Evolutionary conservation across 2,329 filamentous ascomycete species (phyloP).

Genomic region (Fusarium tupiense): DNA sequence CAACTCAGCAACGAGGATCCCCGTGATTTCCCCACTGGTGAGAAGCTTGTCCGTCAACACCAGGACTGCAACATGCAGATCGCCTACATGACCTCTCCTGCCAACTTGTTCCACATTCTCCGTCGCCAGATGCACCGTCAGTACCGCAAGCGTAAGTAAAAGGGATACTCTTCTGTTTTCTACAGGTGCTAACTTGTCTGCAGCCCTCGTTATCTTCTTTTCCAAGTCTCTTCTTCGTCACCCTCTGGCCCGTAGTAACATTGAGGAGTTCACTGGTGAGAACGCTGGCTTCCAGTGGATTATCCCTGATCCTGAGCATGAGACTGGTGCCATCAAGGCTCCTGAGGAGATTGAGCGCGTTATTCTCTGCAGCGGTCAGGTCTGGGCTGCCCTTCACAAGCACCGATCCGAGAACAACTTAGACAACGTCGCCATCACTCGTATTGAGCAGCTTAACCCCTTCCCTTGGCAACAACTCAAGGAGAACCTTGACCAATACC

Average conservation of each 20-base stretch:
- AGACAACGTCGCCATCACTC: constrained; percentile 91
- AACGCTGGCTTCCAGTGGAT: constrained; percentile 94
- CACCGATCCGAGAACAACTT: constrained; percentile 87
- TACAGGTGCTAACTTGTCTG: constrained; percentile 27
- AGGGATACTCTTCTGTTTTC: background rate
- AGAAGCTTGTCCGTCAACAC: constrained; percentile 95
- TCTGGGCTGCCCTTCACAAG: constrained; percentile 90
- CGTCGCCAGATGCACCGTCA: constrained; percentile 98
- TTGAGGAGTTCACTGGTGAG: constrained; percentile 91
- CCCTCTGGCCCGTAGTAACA: constrained; percentile 85
- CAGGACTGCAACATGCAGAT: constrained; percentile 99
- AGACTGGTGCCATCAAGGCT: constrained; percentile 76
- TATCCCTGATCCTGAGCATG: constrained; percentile 88
- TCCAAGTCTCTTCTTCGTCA: constrained; percentile 96
- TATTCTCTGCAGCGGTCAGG: constrained; percentile 93
- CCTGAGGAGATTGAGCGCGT: constrained; percentile 92
- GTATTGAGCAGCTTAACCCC: constrained; percentile 96
- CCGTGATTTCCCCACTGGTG: constrained; percentile 85
- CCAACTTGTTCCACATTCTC: constrained; percentile 96
- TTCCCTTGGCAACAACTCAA: constrained; percentile 98
- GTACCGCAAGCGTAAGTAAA: constrained; percentile 92
- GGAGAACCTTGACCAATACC: constrained; percentile 96
- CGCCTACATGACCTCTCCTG: constrained; percentile 94
- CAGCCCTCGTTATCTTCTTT: constrained; percentile 94
- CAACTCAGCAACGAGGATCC: constrained; percentile 98